These are phyloP conservation scores for Aspergillus sergii DNA, from an alignment of 2,329 filamentous ascomycete species.

Conservation along the genomic window DNA sequence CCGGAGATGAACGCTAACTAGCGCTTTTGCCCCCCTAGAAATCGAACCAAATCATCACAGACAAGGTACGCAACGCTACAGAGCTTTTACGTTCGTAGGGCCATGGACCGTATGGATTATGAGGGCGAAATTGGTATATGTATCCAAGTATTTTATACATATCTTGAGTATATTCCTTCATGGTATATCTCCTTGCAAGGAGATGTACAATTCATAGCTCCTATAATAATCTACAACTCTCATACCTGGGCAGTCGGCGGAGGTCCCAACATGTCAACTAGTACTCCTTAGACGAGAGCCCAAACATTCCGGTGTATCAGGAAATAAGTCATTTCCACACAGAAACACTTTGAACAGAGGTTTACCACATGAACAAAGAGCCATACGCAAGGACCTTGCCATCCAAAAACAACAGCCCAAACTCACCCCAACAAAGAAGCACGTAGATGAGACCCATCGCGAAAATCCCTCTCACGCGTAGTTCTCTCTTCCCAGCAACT, in stretches of 20 bases:
- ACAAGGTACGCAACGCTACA: too few species aligned
- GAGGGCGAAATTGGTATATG: too few species aligned
- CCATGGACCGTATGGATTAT: too few species aligned
- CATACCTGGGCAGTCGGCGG: neutral
- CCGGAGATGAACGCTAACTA: too few species aligned
- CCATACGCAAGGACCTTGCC: neutral
- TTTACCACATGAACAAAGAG: neutral
- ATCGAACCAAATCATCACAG: too few species aligned
- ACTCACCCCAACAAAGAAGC: neutral
- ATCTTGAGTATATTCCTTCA: too few species aligned
- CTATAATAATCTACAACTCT: neutral
- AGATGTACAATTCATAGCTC: neutral
- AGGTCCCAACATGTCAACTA: neutral
- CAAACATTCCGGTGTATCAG: neutral
- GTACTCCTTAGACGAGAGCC: neutral
- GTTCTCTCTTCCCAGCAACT: slow-evolving; percentile 11
- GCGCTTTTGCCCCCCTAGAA: too few species aligned
- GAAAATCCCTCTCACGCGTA: neutral
- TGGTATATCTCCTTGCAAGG: too few species aligned
- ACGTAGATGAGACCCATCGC: neutral
- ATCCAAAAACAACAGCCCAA: neutral
- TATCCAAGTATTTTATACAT: too few species aligned
- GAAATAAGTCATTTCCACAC: neutral
- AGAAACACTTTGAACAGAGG: neutral
- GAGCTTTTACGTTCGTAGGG: too few species aligned